A percentile compares a stretch with the other conserved stretches of the same genome.
phyloP scores from a whole-genome alignment of 257 asterid species.

The Solanum verrucosum region DNA sequence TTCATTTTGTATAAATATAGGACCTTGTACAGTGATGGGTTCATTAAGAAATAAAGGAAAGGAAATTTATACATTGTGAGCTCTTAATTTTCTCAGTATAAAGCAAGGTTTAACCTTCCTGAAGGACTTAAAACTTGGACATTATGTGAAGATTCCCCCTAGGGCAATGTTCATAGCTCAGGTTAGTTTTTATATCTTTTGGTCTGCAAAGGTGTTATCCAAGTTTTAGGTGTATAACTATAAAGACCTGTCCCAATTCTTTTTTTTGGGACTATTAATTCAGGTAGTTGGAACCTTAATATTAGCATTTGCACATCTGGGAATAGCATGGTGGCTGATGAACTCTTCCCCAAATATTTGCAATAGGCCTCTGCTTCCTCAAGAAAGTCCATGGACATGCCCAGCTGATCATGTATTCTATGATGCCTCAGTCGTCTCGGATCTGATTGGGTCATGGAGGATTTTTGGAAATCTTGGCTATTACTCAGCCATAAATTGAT shows the following conservation, averaged over 20 bases:
- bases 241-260: neutral
- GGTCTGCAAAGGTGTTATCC: neutral
- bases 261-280: neutral
- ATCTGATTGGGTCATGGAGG: constrained; percentile 68
- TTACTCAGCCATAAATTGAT: constrained; percentile 67
- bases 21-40: too few relatives aligned
- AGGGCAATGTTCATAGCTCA: constrained; percentile 95
- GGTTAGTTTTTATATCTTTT: constrained; percentile 24
- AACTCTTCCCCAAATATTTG: constrained; percentile 68
- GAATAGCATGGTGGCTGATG: constrained; percentile 94
- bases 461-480: constrained; percentile 47
- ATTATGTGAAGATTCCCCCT: constrained; percentile 93
- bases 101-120: too few relatives aligned
- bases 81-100: too few relatives aligned
- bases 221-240: neutral
- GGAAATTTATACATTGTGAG: too few relatives aligned
- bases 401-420: constrained; percentile 78
- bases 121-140: constrained; percentile 90
- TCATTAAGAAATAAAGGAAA: too few relatives aligned
- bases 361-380: constrained; percentile 48
- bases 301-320: constrained; percentile 64
- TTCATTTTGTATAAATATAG: too few relatives aligned
- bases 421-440: constrained; percentile 82
- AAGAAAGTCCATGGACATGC: constrained; percentile 87
- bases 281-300: constrained; percentile 76